Conservation (phyloP, 306 rosid genomes). For the Ochetophila trinervis region DNA sequence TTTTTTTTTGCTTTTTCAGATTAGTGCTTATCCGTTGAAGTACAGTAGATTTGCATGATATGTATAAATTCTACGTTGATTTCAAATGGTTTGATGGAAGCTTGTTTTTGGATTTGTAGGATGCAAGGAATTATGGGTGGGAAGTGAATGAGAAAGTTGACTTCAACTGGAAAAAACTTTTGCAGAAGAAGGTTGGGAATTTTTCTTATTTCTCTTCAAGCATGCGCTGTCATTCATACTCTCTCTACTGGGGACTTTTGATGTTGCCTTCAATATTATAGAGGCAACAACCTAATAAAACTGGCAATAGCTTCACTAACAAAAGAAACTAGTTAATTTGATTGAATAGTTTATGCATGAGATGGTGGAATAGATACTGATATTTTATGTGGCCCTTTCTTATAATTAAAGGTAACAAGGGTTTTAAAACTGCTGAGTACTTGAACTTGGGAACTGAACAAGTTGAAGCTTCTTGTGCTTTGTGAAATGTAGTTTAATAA, state of each 20-base stretch:
- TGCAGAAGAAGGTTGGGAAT: slow-evolving; percentile 75
- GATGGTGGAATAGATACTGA: too few relatives aligned
- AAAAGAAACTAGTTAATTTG: background rate
- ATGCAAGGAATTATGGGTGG: slow-evolving; percentile 91
- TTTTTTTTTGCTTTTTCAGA: background rate
- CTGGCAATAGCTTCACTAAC: background rate
- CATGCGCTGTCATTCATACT: background rate
- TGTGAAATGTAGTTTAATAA: background rate
- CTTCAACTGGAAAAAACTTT: slow-evolving; percentile 91
- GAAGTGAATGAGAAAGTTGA: slow-evolving; percentile 77
- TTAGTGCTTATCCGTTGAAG: background rate
- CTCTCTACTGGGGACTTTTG: background rate
- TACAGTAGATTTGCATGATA: background rate
- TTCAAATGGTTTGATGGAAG: slow-evolving; percentile 3
- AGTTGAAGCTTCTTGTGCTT: slow-evolving; percentile 1
- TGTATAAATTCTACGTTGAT: background rate
- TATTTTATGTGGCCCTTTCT: background rate
- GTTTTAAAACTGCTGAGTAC: background rate
- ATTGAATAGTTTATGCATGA: background rate
- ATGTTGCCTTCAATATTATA: background rate
- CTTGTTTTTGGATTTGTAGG: slow-evolving; percentile 47
- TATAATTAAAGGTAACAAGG: background rate
- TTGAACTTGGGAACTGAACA: background rate
- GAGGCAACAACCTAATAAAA: slow-evolving; percentile 5
- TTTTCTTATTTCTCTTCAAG: slow-evolving; percentile 8